Evolutionary conservation across 805 yeast species (phyloP).

Genomic region (Candida tallmaniae): DNA sequence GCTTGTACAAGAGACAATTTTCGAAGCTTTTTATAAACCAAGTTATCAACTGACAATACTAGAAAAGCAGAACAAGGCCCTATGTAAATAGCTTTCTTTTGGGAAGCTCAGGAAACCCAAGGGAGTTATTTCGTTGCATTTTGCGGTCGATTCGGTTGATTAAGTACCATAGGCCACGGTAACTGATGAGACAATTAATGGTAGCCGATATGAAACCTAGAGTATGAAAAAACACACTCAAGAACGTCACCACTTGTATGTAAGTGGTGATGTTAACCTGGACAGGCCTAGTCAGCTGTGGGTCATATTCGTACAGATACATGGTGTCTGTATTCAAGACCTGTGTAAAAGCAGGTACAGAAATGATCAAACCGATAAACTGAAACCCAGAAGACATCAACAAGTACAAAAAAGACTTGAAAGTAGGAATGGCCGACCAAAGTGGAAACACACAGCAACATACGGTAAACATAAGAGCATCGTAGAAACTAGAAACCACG

Average conservation of each 20-base stretch:
- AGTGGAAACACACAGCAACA: constrained; percentile 19
- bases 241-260: constrained; percentile 19
- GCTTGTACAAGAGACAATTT: no score
- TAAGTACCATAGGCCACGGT: constrained; percentile 17
- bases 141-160: constrained; percentile 16
- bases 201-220: constrained; percentile 12
- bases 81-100: no score
- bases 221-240: constrained; percentile 14
- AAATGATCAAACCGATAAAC: constrained; percentile 15
- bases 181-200: constrained; percentile 10
- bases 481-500: constrained; percentile 18
- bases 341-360: constrained; percentile 14
- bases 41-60: no score
- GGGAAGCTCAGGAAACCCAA: no score
- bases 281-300: constrained; percentile 7
- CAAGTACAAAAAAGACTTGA: background rate
- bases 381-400: constrained; percentile 16
- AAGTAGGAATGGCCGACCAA: constrained; percentile 12
- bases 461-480: constrained; percentile 13
- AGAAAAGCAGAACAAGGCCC: no score
- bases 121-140: no score
- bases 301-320: constrained; percentile 21
- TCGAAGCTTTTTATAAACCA: no score
- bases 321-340: constrained; percentile 20
- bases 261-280: constrained; percentile 26